Evolutionary conservation across 192 early-diverging fungal species (phyloP).

Genomic region (Coemansia asiatica): DNA sequence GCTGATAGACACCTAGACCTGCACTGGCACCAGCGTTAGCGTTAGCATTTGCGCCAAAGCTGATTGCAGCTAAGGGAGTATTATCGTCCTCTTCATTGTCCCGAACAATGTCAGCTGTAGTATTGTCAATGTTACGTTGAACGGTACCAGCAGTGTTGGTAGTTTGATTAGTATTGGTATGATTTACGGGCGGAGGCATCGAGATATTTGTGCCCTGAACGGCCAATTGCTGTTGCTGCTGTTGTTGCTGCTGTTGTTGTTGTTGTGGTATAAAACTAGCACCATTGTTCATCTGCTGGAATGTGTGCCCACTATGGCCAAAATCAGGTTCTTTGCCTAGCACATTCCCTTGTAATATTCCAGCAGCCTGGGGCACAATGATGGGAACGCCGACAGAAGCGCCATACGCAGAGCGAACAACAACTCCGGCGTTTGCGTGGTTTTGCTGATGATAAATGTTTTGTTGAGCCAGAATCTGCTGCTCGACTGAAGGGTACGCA

Average conservation of each 20-base stretch:
- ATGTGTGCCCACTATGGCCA: neutral
- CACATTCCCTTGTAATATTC: neutral
- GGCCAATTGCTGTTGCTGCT: neutral
- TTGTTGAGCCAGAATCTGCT: constrained; percentile 14
- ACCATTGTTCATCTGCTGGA: neutral
- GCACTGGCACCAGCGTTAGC: too few relatives aligned
- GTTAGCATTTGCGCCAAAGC: constrained; percentile 12
- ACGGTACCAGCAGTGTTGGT: neutral
- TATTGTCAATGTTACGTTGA: neutral
- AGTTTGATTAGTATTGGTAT: constrained; percentile 2
- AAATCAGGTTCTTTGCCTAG: neutral
- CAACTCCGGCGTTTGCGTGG: constrained; percentile 1
- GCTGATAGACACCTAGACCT: constrained; percentile 1
- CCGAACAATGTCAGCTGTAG: too few relatives aligned
- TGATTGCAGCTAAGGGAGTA: constrained; percentile 41
- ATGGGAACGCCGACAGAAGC: constrained; percentile 1
- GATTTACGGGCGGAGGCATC: constrained; percentile 2
- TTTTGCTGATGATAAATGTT: constrained; percentile 14
- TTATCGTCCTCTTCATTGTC: constrained; percentile 43
- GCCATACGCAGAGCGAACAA: constrained; percentile 5
- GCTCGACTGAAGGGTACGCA: constrained; percentile 8
- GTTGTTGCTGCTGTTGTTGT: too few relatives aligned
- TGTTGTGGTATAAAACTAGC: neutral
- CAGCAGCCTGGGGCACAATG: neutral
- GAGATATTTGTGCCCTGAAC: neutral